A percentile compares a stretch with the other conserved stretches of the same genome.
phyloP scores from a whole-genome alignment of 345 rosid species.

The Lenwebbia sp. region DNA sequence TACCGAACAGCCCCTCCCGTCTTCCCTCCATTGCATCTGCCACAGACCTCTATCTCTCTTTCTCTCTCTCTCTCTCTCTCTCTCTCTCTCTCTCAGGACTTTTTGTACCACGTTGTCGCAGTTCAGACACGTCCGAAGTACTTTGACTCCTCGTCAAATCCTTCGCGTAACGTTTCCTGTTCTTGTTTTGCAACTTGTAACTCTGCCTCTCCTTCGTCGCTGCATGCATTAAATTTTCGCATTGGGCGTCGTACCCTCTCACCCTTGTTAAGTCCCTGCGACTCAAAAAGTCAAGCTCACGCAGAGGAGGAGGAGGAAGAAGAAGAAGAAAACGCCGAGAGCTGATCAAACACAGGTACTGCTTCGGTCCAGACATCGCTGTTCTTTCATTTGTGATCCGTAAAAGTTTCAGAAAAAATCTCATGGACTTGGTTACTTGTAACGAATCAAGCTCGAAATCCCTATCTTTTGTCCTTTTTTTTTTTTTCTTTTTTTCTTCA shows the following conservation, averaged over 20 bases:
- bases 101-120: neutral
- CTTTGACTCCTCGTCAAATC: neutral
- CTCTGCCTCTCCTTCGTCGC: neutral
- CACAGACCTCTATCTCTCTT: accelerated
- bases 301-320: neutral
- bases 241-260: neutral
- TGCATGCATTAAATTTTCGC: neutral
- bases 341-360: neutral
- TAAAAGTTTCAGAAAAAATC: accelerated
- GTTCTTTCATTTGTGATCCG: neutral
- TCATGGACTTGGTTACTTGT: neutral
- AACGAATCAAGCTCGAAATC: neutral
- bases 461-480: neutral
- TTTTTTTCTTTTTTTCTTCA: neutral
- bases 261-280: neutral
- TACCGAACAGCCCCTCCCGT: neutral
- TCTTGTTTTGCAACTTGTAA: neutral
- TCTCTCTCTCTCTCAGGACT: neutral
- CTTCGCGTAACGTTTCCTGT: neutral
- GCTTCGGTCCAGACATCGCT: neutral
- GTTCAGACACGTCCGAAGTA: too few species aligned
- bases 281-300: neutral
- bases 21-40: neutral
- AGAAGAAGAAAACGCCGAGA: neutral
- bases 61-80: neutral